Base-by-base conservation (phyloP, 148 eudicot species). In the Arctostaphylos glauca region DNA sequence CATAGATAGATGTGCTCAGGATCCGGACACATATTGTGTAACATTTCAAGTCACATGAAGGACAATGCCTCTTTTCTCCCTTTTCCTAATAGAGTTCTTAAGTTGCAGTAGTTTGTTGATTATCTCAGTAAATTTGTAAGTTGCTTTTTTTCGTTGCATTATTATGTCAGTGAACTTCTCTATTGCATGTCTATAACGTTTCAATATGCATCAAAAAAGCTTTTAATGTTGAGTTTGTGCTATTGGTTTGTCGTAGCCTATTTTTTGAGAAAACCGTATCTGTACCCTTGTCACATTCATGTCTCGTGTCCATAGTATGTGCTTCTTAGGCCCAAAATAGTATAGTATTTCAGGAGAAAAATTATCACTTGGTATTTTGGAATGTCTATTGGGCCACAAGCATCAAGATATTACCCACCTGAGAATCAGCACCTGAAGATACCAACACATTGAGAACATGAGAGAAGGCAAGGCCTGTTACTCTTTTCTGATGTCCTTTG, bases 401-500 rank as follows among this genome's bases (percentile, higher is more conserved):
- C 8, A 79, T 10, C 9, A 60, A 53, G 47, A 23, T 16, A 74
- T 56, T 73, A 59, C 80, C 52, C 83, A 88, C 92, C 89, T 86
- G 87, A 53, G 92, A 78, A 87, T 90, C 89, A 80, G 89, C 90
- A 47, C 92, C 92, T 7, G 87, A 85, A 25, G 90, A 90, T 60
- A 90, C 87, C 68, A 90, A 82, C 62, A 85, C 83, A 62, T 90
- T 83, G 66, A 90, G 86, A 56, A 81, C 66, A 50, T 54, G 80
- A 74, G 92, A 90, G 78, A 90, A 88, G 76, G 92, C 90, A 46
- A 90, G 89, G 67, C 90, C 90, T n/a, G 89, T 90, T 68, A 90
- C 83, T 75, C 89, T 73, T 77, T 85, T 80, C 70, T 82, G 86
- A 83, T 90, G 89, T 25, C 92, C 92, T 41, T 90, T 85, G 31